Conservation (phyloP, 768 basidiomycete genomes). For the Amanita exitialis region DNA sequence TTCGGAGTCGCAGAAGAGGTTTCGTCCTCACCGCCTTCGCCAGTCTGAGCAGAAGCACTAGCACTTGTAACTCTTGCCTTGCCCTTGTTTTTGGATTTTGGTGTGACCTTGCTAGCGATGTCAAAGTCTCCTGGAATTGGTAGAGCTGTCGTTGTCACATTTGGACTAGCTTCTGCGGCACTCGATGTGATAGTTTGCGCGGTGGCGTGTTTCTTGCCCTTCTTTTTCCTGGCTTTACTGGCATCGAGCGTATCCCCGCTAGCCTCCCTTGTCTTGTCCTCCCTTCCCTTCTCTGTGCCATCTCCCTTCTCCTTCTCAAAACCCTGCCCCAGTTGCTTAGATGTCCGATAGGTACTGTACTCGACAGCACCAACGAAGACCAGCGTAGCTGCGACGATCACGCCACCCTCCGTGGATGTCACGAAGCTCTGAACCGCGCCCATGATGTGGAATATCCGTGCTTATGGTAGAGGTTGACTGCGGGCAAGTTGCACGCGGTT, state of each 20-base stretch:
- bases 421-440: conserved; percentile 36
- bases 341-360: conserved; percentile 22
- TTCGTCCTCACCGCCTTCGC: neutral
- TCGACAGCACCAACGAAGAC: conserved; percentile 32
- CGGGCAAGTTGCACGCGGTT: neutral
- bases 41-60: neutral
- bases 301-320: conserved; percentile 12
- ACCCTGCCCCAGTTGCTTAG: conserved; percentile 9
- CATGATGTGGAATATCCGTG: conserved; percentile 19
- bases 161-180: neutral
- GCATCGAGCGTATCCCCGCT: neutral
- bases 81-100: neutral
- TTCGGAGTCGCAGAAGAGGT: neutral
- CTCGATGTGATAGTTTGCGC: conserved; percentile 6
- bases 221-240: conserved; percentile 7
- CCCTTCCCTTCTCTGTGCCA: conserved; percentile 7
- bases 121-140: neutral
- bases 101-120: neutral
- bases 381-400: conserved; percentile 18
- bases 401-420: conserved; percentile 22
- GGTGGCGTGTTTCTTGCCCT: conserved; percentile 7
- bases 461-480: neutral
- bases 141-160: neutral
- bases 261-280: conserved; percentile 9
- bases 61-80: neutral